phyloP scores from a whole-genome alignment of 768 basidiomycete species.

The Daedaleopsis sinensis region DNA sequence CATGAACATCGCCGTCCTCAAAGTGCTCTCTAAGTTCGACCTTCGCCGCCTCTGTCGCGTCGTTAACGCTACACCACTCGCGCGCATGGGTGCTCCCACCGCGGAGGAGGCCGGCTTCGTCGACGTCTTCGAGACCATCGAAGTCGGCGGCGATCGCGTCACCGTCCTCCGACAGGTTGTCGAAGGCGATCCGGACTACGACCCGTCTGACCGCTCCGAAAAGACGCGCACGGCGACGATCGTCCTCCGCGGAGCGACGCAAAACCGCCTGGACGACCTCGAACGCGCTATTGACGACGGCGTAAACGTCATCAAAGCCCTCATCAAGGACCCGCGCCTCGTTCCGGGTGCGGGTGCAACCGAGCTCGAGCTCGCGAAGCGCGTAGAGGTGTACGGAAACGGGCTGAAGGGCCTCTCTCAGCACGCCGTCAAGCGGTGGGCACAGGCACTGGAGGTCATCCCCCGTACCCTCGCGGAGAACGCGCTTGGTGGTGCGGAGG shows the following conservation, averaged over 20 bases:
- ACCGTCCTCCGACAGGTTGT: conserved; percentile 90
- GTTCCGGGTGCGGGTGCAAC: conserved; percentile 95
- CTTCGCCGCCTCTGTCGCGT: conserved; percentile 93
- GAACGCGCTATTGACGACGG: conserved; percentile 97
- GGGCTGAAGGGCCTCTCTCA: conserved; percentile 90
- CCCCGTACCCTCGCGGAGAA: conserved; percentile 95
- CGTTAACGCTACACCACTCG: conserved; percentile 94
- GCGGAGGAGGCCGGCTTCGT: conserved; percentile 94
- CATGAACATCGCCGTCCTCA: conserved; percentile 91
- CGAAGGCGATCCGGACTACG: conserved; percentile 65
- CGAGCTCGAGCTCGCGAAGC: conserved; percentile 88
- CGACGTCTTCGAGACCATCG: conserved; percentile 93
- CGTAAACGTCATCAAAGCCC: conserved; percentile 91
- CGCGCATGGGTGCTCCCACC: conserved; percentile 93
- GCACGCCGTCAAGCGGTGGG: conserved; percentile 91
- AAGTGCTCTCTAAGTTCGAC: conserved; percentile 98
- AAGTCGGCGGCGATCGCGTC: conserved; percentile 97
- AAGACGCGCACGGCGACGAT: conserved; percentile 91
- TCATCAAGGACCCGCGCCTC: conserved; percentile 87
- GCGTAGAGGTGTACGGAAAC: conserved; percentile 85
- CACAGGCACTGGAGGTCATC: conserved; percentile 87
- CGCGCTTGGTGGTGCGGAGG: conserved; percentile 87
- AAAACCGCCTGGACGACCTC: conserved; percentile 92
- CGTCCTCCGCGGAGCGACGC: conserved; percentile 92
- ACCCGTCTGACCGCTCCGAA: conserved; percentile 54